Evolutionary conservation across 768 basidiomycete genomes (phyloP), one percentile per base, ranked within the genome.

Genomic region (Chlorophyllum brunneum): DNA sequence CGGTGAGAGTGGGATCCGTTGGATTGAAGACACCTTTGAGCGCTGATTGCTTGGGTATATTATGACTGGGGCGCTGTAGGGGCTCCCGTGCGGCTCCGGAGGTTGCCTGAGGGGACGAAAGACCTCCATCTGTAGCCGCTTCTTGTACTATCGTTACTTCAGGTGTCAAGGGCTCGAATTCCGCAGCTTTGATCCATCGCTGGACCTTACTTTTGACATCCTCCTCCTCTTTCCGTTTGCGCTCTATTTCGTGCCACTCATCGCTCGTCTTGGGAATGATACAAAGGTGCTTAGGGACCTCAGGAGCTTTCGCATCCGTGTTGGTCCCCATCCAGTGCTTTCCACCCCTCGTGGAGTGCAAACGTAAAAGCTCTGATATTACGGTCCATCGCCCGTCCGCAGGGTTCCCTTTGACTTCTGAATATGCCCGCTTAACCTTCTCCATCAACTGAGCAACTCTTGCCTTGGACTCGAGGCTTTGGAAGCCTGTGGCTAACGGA

Each of bases 381-480:
- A 49, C 43, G 36, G 13, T 37, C 48, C 54, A 55, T 38, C 54
- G 54, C n/a, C 43, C 43, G 31, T 45, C 46, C 8, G 42, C 54
- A 13, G 39, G 41, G 27, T 51, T 49, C 8, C 48, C 49, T 10
- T 49, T 53, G 11, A 37, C 43, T n/a, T 53, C 51, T 2, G 43
- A 26, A 31, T 45, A 53, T 2, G 51, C 51, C 15, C 37, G 34
- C 20, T 46, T 46, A 24, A 46, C 51, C 38, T 38, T 53, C 27
- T 37, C 43, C 18, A 36, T 38, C 42, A 45, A 22, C 16, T 16
- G 36, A 23, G 26, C 16, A 37, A 53, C 26, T 23, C 44, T 45
- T 24, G 33, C 29, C n/a, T 39, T 27, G 37, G 42, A 53, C 23
- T 52, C 24, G 3, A 24, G 10, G 15, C 22, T 26, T 2, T 36